These are phyloP conservation scores for Bocquillonia castaneifolia DNA, from an alignment of 441 rosid species.

Conservation along the genomic window DNA sequence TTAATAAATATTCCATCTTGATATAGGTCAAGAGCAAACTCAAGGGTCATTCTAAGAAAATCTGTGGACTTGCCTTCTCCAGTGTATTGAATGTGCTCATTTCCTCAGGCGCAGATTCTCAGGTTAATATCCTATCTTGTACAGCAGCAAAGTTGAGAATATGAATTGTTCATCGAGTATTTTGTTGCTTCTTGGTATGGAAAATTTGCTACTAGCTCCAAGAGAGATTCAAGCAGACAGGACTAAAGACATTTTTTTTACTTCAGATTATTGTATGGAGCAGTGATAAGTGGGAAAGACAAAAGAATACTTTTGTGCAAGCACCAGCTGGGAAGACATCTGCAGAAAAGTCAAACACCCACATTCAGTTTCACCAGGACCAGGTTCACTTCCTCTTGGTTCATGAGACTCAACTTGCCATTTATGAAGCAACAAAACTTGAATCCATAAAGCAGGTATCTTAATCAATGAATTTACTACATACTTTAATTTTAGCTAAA, in stretches of 20 bases:
- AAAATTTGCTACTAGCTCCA: not conserved
- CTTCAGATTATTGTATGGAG: constrained; percentile 53
- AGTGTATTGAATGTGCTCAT: constrained; percentile 36
- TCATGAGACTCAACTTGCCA: constrained; percentile 43
- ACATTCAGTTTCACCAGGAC: constrained; percentile 52
- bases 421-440: constrained; percentile 40
- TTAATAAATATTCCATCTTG: constrained; percentile 11
- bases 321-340: constrained; percentile 38
- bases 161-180: not conserved
- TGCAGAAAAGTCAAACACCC: constrained; percentile 34
- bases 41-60: constrained; percentile 46
- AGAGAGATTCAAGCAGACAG: not conserved
- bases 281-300: constrained; percentile 45
- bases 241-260: not conserved
- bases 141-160: constrained; percentile 1
- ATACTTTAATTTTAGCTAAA: not conserved
- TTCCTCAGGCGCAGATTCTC: constrained; percentile 56
- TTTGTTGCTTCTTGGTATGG: not conserved
- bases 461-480: not conserved
- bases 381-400: constrained; percentile 47
- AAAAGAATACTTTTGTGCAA: constrained; percentile 36
- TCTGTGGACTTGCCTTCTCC: constrained; percentile 58
- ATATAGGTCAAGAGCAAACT: constrained; percentile 45
- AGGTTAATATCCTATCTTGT: constrained; percentile 29
- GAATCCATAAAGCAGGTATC: constrained; percentile 44